Evolutionary conservation across 768 basidiomycete genomes (phyloP).

Genomic region (Cystofilobasidium capitatum): DNA sequence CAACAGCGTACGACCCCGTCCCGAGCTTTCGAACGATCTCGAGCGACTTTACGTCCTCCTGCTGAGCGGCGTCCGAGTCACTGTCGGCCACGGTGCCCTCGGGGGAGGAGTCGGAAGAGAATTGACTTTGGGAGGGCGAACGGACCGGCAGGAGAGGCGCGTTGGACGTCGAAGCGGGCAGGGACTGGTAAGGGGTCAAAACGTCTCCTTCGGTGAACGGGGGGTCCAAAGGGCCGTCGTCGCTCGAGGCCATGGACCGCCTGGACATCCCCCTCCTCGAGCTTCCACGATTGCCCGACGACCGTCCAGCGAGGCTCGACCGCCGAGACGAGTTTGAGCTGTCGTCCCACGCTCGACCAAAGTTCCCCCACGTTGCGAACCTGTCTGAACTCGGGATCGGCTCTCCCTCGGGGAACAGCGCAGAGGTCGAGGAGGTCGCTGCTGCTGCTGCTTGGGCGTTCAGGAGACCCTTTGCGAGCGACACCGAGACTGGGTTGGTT

Average conservation of each 20-base stretch:
- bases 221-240: constrained; percentile 9
- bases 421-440: background rate
- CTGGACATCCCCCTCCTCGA: background rate
- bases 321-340: background rate
- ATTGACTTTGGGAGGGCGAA: background rate
- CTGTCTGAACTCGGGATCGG: background rate
- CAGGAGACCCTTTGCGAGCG: constrained; percentile 11
- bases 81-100: background rate
- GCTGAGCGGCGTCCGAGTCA: background rate
- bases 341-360: background rate
- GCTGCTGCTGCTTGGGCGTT: background rate
- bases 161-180: background rate
- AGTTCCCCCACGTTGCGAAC: constrained; percentile 7
- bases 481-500: constrained; percentile 6
- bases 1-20: constrained; percentile 83
- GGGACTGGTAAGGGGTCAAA: constrained; percentile 1
- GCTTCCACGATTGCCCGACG: background rate
- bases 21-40: constrained; percentile 79
- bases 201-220: constrained; percentile 16
- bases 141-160: constrained; percentile 12
- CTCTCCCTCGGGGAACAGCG: background rate
- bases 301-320: background rate
- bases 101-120: background rate
- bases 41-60: constrained; percentile 53
- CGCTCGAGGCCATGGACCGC: background rate